Conservation (phyloP, 2,329 filamentous ascomycete species). For the Blastomyces parvus region DNA sequence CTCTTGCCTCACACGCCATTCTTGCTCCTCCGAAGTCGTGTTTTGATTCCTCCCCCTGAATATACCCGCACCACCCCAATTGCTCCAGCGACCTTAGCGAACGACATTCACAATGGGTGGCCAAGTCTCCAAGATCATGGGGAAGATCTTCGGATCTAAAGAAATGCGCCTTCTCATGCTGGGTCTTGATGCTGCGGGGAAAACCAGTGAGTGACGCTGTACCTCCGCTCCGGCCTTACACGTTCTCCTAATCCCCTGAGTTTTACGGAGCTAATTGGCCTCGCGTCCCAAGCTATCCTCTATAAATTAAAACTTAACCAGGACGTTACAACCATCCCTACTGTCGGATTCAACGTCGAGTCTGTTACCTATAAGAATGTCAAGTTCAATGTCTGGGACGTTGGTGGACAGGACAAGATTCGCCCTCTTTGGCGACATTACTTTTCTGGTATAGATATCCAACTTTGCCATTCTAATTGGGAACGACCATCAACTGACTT, state of each 20-base stretch:
- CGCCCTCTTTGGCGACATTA: slow-evolving; percentile 95
- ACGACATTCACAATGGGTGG: slow-evolving; percentile 62
- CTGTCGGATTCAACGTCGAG: slow-evolving; percentile 98
- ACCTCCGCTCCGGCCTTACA: background rate
- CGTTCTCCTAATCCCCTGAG: background rate
- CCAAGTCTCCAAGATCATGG: slow-evolving; percentile 90
- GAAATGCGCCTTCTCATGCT: slow-evolving; percentile 99
- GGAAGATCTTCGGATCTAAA: slow-evolving; percentile 98
- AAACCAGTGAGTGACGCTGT: slow-evolving; percentile 57
- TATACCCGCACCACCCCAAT: background rate
- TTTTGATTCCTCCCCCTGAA: background rate
- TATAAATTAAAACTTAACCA: slow-evolving; percentile 99
- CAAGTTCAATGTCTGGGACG: slow-evolving; percentile 99
- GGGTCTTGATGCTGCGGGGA: slow-evolving; percentile 93
- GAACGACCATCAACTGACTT: background rate
- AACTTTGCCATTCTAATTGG: background rate
- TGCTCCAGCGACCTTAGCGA: background rate
- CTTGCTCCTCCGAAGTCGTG: background rate
- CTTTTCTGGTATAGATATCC: slow-evolving; percentile 62
- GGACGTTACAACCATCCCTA: slow-evolving; percentile 96
- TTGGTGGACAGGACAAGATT: slow-evolving; percentile 98
- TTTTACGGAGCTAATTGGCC: slow-evolving; percentile 5
- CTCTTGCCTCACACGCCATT: background rate
- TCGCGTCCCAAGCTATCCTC: slow-evolving; percentile 58
- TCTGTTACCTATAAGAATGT: slow-evolving; percentile 99